Conservation (phyloP, 345 rosid species). For the Populus pruinosa region DNA sequence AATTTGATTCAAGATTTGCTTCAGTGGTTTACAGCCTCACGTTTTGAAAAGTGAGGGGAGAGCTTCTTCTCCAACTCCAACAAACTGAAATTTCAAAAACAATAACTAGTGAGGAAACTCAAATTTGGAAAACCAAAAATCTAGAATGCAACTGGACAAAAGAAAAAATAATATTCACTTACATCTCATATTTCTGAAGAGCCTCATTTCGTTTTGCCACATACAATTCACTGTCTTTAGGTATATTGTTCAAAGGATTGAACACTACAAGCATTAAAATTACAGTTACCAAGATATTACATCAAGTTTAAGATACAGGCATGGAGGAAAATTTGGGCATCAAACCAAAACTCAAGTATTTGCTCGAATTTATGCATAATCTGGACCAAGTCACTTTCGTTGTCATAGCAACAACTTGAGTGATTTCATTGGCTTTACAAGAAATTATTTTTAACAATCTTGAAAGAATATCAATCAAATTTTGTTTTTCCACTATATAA, state of each 20-base stretch:
- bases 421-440: not conserved
- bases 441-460: not conserved
- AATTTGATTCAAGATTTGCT: not conserved
- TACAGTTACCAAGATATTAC: not conserved
- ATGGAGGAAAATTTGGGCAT: not conserved
- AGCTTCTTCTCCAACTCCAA: conserved; percentile 82
- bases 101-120: not conserved
- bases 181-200: conserved; percentile 73
- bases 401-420: not conserved
- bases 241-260: conserved; percentile 65
- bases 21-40: conserved; percentile 7
- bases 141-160: not conserved
- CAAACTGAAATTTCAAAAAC: conserved; percentile 47
- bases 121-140: not conserved
- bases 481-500: not conserved
- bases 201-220: conserved; percentile 70
- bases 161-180: conserved; percentile 24
- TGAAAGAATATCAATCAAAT: not conserved
- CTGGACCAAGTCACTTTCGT: not conserved
- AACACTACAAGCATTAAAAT: conserved; percentile 27
- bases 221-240: conserved; percentile 79
- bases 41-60: conserved; percentile 53
- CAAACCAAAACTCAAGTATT: not conserved
- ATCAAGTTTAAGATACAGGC: not conserved
- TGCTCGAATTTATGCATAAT: not conserved